Conservation (phyloP, 306 rosid species). For the Purshia tridentata region DNA sequence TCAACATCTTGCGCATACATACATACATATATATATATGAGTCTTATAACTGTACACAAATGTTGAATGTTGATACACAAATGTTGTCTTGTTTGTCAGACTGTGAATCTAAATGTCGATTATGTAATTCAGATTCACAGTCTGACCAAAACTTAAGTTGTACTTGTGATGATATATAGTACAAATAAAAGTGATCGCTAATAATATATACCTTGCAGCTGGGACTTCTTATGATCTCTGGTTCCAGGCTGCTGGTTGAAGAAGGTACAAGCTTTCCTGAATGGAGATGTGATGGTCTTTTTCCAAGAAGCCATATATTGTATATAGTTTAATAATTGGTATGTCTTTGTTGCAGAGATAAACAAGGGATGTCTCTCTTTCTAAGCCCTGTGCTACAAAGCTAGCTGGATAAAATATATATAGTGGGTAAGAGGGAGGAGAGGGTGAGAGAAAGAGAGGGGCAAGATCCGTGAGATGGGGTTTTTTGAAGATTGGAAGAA, state of each 20-base stretch:
- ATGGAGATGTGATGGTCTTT: conserved; percentile 84
- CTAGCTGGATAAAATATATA: background rate
- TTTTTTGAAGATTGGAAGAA: conserved; percentile 35
- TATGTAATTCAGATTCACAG: background rate
- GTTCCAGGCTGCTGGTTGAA: conserved; percentile 55
- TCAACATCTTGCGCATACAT: too few relatives aligned
- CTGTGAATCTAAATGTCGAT: background rate
- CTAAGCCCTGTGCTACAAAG: too few relatives aligned
- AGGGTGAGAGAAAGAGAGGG: conserved; percentile 27
- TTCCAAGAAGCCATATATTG: conserved; percentile 85
- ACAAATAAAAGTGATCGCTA: background rate
- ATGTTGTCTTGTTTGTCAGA: background rate
- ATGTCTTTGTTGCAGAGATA: too few relatives aligned
- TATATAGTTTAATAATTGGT: too few relatives aligned
- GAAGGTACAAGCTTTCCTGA: conserved; percentile 81
- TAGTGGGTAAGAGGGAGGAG: conserved; percentile 1
- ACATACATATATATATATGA: too few relatives aligned
- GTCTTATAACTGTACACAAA: too few relatives aligned
- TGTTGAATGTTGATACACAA: too few relatives aligned
- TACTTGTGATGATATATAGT: background rate
- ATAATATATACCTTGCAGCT: conserved; percentile 48
- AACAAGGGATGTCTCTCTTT: too few relatives aligned
- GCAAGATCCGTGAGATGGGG: conserved; percentile 94
- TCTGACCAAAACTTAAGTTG: background rate
- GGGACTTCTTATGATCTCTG: conserved; percentile 60